Evolutionary conservation across 2,329 filamentous ascomycete species (phyloP).

Genomic region (Talaromyces verruculosus): DNA sequence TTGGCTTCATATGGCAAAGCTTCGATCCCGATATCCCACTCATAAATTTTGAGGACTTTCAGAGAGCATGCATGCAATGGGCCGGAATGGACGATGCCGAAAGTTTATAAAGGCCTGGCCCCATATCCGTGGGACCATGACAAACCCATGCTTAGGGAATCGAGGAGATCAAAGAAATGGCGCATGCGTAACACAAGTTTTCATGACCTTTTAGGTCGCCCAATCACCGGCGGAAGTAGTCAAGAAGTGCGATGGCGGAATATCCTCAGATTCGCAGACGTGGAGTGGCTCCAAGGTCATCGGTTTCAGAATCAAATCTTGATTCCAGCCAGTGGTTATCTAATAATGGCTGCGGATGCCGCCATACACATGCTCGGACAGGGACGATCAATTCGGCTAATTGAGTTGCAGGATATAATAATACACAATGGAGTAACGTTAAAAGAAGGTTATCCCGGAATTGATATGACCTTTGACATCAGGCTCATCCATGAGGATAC

Average conservation of each 20-base stretch:
- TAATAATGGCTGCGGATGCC: conserved; percentile 31
- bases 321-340: conserved; percentile 29
- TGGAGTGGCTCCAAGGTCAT: conserved; percentile 38
- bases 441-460: conserved; percentile 1
- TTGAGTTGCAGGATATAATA: conserved; percentile 25
- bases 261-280: conserved; percentile 30
- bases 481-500: not conserved
- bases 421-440: conserved; percentile 18
- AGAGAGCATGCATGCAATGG: conserved; percentile 10
- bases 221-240: conserved; percentile 25
- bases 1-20: conserved; percentile 26
- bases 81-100: not conserved
- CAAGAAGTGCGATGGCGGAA: conserved; percentile 34
- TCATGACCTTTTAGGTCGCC: conserved; percentile 29
- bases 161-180: conserved; percentile 40
- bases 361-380: conserved; percentile 5
- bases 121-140: conserved; percentile 52
- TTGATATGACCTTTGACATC: conserved; percentile 5
- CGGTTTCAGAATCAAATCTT: conserved; percentile 28
- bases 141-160: conserved; percentile 44
- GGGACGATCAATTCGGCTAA: conserved; percentile 14
- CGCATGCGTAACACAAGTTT: conserved; percentile 37
- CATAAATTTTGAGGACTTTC: conserved; percentile 23
- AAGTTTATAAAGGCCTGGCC: conserved; percentile 33
- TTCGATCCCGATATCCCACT: conserved; percentile 21